Evolutionary conservation across 345 rosid genomes (phyloP).

Genomic region (Populus davidiana): DNA sequence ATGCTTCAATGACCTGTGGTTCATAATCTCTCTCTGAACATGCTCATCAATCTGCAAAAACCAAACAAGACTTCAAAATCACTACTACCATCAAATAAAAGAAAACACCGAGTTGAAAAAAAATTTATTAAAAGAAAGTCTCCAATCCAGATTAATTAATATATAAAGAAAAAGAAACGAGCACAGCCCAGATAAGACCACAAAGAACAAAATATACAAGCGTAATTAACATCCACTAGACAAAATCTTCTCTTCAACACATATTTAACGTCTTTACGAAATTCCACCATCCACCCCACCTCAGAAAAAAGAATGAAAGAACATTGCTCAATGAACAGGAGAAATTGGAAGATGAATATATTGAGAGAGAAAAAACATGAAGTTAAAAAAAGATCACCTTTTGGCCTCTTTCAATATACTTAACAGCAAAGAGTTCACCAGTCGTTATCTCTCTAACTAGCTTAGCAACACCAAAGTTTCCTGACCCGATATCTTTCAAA

Average conservation of each 20-base stretch:
- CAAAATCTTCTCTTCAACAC: neutral
- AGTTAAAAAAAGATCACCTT: conserved; percentile 2
- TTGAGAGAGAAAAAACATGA: neutral
- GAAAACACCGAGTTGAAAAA: neutral
- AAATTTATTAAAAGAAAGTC: neutral
- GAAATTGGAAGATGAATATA: neutral
- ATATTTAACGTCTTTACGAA: neutral
- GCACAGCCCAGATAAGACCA: neutral
- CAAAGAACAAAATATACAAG: neutral
- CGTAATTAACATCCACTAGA: neutral
- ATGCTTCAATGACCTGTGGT: conserved; percentile 27
- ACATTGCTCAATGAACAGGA: neutral
- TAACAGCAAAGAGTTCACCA: conserved; percentile 24
- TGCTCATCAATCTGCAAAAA: conserved; percentile 25
- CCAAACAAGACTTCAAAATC: neutral
- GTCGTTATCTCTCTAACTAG: conserved; percentile 21
- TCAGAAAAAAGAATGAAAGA: neutral
- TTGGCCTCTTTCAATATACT: conserved; percentile 27
- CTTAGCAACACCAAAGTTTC: conserved; percentile 32
- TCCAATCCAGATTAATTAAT: neutral
- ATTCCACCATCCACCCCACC: neutral
- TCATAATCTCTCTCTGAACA: conserved; percentile 29
- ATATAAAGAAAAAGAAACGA: neutral
- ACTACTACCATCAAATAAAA: neutral
- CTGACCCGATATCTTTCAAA: conserved; percentile 28